A percentile compares a stretch with the other conserved stretches of the same genome.
Conservation (phyloP, 1,284 basidiomycete species). For the Melampsora occidentalis region DNA sequence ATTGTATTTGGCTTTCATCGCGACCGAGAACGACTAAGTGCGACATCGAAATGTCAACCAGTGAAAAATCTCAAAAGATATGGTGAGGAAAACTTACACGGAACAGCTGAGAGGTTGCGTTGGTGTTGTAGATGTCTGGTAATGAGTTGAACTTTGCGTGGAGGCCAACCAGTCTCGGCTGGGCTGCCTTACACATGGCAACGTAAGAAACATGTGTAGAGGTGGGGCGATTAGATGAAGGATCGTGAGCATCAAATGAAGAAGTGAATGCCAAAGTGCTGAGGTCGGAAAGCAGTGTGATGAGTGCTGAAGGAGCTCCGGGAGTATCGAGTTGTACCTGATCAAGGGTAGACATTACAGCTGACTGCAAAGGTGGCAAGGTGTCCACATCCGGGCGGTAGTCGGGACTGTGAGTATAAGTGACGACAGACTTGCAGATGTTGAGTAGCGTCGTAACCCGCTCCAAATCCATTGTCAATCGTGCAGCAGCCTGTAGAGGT, state of each 20-base stretch:
- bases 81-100: slow-evolving; percentile 60
- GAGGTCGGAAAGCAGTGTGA: slow-evolving; percentile 80
- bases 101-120: slow-evolving; percentile 77
- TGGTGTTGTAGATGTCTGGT: slow-evolving; percentile 70
- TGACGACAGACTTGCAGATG: slow-evolving; percentile 75
- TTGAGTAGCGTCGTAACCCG: slow-evolving; percentile 67
- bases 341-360: slow-evolving; percentile 68
- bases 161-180: slow-evolving; percentile 74
- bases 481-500: slow-evolving; percentile 49
- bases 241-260: slow-evolving; percentile 62
- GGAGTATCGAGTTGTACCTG: slow-evolving; percentile 65
- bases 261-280: slow-evolving; percentile 77
- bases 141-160: slow-evolving; percentile 62
- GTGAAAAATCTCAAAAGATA: not conserved
- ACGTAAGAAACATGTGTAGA: slow-evolving; percentile 77
- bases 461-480: slow-evolving; percentile 64
- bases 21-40: slow-evolving; percentile 74
- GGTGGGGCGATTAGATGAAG: slow-evolving; percentile 50
- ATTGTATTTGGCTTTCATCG: slow-evolving; percentile 89
- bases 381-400: slow-evolving; percentile 81
- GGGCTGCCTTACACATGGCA: slow-evolving; percentile 76
- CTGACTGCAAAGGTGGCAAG: slow-evolving; percentile 73
- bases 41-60: not conserved
- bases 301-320: slow-evolving; percentile 68
- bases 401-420: slow-evolving; percentile 76